Evolutionary conservation across 2,329 filamentous ascomycete species (phyloP).

Genomic region (Diaporthe amygdali): DNA sequence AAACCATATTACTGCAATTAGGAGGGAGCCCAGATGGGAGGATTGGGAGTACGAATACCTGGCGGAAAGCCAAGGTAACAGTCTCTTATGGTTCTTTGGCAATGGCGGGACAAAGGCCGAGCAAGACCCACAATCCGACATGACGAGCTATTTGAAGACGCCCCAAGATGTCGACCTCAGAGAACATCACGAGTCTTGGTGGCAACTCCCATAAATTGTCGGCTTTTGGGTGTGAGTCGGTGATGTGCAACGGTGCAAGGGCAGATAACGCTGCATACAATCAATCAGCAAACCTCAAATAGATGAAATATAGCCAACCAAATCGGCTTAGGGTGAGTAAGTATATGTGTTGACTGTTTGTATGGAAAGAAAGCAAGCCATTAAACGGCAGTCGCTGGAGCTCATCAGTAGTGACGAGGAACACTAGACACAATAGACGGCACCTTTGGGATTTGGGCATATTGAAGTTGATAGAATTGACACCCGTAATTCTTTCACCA

Average conservation of each 20-base stretch:
- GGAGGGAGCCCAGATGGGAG: conserved; percentile 60
- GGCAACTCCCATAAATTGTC: conserved; percentile 44
- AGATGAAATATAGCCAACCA: too few species aligned
- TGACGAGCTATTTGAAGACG: conserved; percentile 67
- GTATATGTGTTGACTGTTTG: too few species aligned
- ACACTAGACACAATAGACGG: too few species aligned
- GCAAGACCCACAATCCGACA: conserved; percentile 56
- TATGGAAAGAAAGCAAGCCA: too few species aligned
- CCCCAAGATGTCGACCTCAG: conserved; percentile 63
- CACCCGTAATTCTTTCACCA: background rate
- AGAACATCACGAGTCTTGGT: conserved; percentile 73
- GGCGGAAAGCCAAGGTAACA: conserved; percentile 44
- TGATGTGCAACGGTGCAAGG: background rate
- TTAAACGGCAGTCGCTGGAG: too few species aligned
- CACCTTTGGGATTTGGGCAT: too few species aligned
- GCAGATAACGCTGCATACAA: background rate
- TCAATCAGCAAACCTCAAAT: background rate
- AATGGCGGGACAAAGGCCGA: conserved; percentile 71
- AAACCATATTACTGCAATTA: conserved; percentile 63
- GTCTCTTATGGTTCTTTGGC: conserved; percentile 69
- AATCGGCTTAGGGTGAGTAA: too few species aligned
- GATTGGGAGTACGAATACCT: conserved; percentile 59
- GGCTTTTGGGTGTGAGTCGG: background rate
- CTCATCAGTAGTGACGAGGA: too few species aligned
- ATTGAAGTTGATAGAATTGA: background rate